phyloP scores from a whole-genome alignment of 1,139 yeast species.

The Suhomyces chickasaworum region DNA sequence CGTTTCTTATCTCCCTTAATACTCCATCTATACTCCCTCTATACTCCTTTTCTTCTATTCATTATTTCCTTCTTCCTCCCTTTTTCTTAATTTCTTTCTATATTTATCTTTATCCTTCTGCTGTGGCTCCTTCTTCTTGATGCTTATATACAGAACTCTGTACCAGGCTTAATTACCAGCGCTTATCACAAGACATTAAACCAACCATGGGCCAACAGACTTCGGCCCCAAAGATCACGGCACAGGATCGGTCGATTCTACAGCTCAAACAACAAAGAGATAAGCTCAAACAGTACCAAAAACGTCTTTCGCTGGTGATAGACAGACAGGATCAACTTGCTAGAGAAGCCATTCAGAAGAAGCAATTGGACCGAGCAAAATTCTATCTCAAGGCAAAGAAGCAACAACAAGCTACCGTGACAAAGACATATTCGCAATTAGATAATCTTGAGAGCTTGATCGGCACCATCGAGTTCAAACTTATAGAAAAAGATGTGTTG shows the following conservation, averaged over 20 bases:
- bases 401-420: conserved; percentile 71
- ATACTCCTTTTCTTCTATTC: too few species aligned
- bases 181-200: not conserved
- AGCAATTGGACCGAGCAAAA: conserved; percentile 63
- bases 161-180: not conserved
- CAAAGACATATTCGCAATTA: conserved; percentile 74
- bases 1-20: too few species aligned
- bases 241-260: conserved; percentile 81
- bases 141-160: not conserved
- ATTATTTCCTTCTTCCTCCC: not conserved
- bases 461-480: conserved; percentile 80
- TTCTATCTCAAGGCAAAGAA: conserved; percentile 74
- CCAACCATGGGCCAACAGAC: conserved; percentile 46
- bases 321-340: conserved; percentile 62
- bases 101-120: too few species aligned
- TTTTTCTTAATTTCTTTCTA: not conserved
- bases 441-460: conserved; percentile 74
- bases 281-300: conserved; percentile 74
- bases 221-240: conserved; percentile 62
- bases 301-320: conserved; percentile 56
- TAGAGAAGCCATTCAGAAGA: conserved; percentile 52
- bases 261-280: conserved; percentile 89
- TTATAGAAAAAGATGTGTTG: conserved; percentile 82
- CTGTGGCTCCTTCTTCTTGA: not conserved
- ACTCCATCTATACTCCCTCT: too few species aligned